phyloP scores from a whole-genome alignment of 495 filamentous ascomycete genomes.

The Aspergillus homomorphus region DNA sequence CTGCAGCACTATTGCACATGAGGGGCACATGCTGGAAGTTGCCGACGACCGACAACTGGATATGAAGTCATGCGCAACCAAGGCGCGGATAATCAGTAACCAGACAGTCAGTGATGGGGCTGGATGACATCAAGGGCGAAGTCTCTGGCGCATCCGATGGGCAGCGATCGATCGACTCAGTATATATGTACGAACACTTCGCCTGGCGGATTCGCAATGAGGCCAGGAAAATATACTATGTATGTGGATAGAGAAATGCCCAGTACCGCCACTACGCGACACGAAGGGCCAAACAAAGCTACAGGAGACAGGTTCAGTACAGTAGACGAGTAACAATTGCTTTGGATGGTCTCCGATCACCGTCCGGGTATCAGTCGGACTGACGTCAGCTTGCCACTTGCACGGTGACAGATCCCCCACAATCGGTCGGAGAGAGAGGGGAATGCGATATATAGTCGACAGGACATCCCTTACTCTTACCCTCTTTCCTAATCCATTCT shows the following conservation, averaged over 20 bases:
- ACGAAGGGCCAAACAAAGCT: too few relatives aligned
- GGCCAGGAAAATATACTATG: too few relatives aligned
- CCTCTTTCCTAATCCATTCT: not conserved
- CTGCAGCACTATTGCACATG: too few relatives aligned
- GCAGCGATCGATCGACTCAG: not conserved
- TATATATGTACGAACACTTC: conserved; percentile 9
- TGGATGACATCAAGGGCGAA: conserved; percentile 8
- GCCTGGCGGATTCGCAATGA: not conserved
- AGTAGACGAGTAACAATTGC: too few relatives aligned
- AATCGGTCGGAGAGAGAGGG: not conserved
- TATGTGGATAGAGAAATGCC: too few relatives aligned
- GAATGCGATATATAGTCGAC: not conserved
- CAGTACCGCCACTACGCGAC: too few relatives aligned
- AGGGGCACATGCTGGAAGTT: not conserved
- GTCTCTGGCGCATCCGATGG: not conserved
- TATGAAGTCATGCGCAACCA: conserved; percentile 1
- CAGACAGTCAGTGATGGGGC: not conserved
- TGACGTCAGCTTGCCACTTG: conserved; percentile 7
- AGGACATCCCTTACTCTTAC: not conserved
- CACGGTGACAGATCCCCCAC: conserved; percentile 4
- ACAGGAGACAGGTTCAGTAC: too few relatives aligned
- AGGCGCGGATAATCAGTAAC: not conserved
- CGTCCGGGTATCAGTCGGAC: not conserved
- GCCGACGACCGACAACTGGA: not conserved
- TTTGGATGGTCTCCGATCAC: not conserved